Evolutionary conservation across 306 rosid species (phyloP), one percentile per base, ranked within the genome.

Genomic region (Acacia acuminata): DNA sequence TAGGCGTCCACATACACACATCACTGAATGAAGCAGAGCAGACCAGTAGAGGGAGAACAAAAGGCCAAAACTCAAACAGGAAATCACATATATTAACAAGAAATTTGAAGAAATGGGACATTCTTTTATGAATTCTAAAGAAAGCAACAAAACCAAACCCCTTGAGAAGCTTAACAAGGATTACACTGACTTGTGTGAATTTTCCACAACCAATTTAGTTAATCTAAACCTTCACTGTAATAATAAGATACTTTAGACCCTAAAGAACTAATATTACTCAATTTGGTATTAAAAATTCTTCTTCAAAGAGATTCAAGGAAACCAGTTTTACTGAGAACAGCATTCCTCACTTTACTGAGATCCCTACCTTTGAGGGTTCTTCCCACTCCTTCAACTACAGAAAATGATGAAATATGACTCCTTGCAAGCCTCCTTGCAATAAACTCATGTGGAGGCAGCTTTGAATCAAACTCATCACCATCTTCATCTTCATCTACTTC

Each of bases 291-390:
- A 24, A 60, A 15, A 61, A 5, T 5, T 38, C 17, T 51, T 64
- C 11, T 32, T 88, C 82, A 88, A 19, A 82, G 79, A 77, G 89
- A 93, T 84, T 93, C 98, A 82, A 95, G 93, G 34, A 95, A 95
- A 15, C 99, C 99, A 75, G 99, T 95, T 80, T 83, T 89, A 20
- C 85, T 81, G 69, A 95, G 87, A 24, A 93, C 82, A 85, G 96
- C 94, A 82, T 95, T 93, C 79, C 99, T 92, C 75, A 95, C 87
- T 87, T 90, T 92, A 89, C 97, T 93, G 2, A 95, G 92, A 75
- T 95, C 98, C 84, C 98, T 92, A 22, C 99, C 99, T 71, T 95
- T 95, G 5, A 95, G 92, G 43, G 99, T 95, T 79, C 99, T 95
- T 25, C 99, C 99, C 83, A 84, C 90, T 42, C 99, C 99, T 92